Conservation (phyloP, 2,329 filamentous ascomycete genomes). For the Penicillium sp. region DNA sequence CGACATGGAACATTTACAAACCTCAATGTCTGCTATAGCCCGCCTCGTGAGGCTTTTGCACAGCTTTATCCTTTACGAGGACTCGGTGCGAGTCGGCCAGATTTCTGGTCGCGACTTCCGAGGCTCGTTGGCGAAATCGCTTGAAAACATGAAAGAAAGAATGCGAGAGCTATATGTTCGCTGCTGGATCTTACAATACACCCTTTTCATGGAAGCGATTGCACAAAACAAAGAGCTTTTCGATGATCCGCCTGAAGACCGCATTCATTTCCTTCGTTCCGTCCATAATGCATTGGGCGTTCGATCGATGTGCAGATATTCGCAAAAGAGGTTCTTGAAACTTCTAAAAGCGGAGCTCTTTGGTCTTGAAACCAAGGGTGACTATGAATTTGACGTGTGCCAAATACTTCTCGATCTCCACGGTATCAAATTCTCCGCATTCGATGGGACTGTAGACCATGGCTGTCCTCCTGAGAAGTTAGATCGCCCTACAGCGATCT, state of each 20-base stretch:
- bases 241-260: slow-evolving; percentile 64
- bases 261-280: slow-evolving; percentile 74
- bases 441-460: slow-evolving; percentile 71
- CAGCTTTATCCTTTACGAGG: slow-evolving; percentile 75
- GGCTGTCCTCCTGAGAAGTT: slow-evolving; percentile 73
- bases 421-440: slow-evolving; percentile 71
- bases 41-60: slow-evolving; percentile 74
- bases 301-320: slow-evolving; percentile 78
- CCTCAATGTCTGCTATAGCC: slow-evolving; percentile 68
- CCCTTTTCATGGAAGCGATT: slow-evolving; percentile 71
- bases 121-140: slow-evolving; percentile 42
- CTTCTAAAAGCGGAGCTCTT: slow-evolving; percentile 84
- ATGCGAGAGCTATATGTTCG: slow-evolving; percentile 84
- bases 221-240: slow-evolving; percentile 64
- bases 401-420: slow-evolving; percentile 83
- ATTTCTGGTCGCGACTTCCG: slow-evolving; percentile 59
- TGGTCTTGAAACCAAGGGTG: slow-evolving; percentile 69
- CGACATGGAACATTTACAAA: slow-evolving; percentile 71
- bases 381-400: slow-evolving; percentile 81
- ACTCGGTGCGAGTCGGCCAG: slow-evolving; percentile 77
- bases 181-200: slow-evolving; percentile 84
- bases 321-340: slow-evolving; percentile 83
- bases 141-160: slow-evolving; percentile 59
- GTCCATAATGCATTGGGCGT: slow-evolving; percentile 82
- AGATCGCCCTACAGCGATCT: slow-evolving; percentile 74